Conservation (phyloP, 257 asterid species). For the Craterostigma plantagineum region DNA sequence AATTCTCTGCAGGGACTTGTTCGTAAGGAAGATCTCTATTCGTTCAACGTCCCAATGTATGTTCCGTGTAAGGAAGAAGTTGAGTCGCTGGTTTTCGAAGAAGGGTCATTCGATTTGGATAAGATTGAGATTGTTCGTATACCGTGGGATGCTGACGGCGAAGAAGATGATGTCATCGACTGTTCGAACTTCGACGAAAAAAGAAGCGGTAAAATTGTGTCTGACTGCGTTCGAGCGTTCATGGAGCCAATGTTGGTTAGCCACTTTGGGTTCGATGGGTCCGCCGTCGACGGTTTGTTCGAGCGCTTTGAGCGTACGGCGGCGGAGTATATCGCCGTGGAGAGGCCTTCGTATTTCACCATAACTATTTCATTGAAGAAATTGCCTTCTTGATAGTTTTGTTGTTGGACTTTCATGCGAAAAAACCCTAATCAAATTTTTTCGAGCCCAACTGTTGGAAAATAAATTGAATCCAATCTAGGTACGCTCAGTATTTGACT, state of each 20-base stretch:
- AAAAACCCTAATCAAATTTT: too few relatives aligned
- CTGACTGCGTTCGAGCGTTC: slow-evolving; percentile 5
- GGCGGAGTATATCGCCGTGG: slow-evolving; percentile 3
- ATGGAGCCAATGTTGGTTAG: slow-evolving; percentile 6
- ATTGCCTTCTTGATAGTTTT: too few relatives aligned
- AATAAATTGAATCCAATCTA: too few relatives aligned
- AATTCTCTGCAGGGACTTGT: too few relatives aligned
- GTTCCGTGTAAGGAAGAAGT: slow-evolving; percentile 2
- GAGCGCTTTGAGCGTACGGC: background rate
- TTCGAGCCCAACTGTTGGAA: too few relatives aligned
- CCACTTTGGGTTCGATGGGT: slow-evolving; percentile 1
- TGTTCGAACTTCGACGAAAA: background rate
- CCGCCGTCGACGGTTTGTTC: slow-evolving; percentile 1
- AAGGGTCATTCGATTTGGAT: slow-evolving; percentile 7
- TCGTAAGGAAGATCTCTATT: too few relatives aligned
- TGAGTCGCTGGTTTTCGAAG: slow-evolving; percentile 4
- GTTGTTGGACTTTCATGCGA: too few relatives aligned
- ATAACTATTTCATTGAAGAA: slow-evolving; percentile 3
- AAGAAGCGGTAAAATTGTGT: background rate
- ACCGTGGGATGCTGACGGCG: background rate
- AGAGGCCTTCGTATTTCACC: background rate
- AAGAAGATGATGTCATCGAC: background rate
- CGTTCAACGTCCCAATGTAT: too few relatives aligned
- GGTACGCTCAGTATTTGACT: too few relatives aligned
- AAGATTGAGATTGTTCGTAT: slow-evolving; percentile 4